These are phyloP conservation scores for Plasmodium cynomolgi DNA, from an alignment of 169 alveolate species.

Conservation along the genomic window DNA sequence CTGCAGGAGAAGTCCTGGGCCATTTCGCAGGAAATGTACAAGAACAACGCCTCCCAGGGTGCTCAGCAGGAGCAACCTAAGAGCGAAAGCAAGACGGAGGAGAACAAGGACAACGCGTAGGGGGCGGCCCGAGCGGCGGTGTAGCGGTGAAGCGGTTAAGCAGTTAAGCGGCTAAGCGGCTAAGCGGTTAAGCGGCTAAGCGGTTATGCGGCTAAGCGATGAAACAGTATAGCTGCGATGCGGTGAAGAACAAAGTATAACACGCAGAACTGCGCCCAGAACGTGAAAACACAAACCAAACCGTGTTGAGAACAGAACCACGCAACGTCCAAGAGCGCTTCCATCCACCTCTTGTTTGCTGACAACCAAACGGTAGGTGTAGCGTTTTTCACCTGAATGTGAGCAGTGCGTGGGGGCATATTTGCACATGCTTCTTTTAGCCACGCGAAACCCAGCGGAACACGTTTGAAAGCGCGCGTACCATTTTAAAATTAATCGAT, in stretches of 20 bases:
- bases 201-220: neutral
- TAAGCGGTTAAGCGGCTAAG: neutral
- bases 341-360: neutral
- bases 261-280: neutral
- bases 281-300: neutral
- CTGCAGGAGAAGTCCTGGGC: conserved; percentile 95
- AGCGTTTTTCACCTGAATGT: neutral
- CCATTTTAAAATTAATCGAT: neutral
- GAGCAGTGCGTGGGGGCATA: neutral
- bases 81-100: conserved; percentile 74
- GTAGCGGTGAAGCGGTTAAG: neutral
- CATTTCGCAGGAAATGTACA: conserved; percentile 92
- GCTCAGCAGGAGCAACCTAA: conserved; percentile 78
- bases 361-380: neutral
- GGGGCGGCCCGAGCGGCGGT: neutral
- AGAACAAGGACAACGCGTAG: conserved; percentile 75
- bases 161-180: neutral
- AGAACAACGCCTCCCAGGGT: conserved; percentile 76
- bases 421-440: neutral
- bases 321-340: neutral
- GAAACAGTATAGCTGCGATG: neutral
- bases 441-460: neutral
- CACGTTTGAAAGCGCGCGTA: neutral
- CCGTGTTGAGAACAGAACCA: neutral
- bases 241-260: neutral